phyloP scores from a whole-genome alignment of 768 basidiomycete genomes.

The Xerocomellus chrysenteron region DNA sequence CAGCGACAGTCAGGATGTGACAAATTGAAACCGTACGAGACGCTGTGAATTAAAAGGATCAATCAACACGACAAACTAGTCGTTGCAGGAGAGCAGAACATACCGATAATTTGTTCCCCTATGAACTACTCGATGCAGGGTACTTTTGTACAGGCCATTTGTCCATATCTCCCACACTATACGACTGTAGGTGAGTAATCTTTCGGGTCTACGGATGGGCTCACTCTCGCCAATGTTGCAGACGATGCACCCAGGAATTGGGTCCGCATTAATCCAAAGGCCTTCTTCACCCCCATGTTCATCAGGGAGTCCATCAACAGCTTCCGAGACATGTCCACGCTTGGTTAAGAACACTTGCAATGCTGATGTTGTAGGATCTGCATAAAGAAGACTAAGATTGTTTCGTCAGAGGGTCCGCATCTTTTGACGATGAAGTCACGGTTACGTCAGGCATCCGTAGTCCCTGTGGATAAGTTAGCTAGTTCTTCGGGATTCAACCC shows the following conservation, averaged over 20 bases:
- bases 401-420: slow-evolving; percentile 6
- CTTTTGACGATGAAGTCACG: background rate
- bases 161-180: slow-evolving; percentile 94
- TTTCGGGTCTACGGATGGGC: slow-evolving; percentile 22
- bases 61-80: slow-evolving; percentile 6
- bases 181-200: background rate
- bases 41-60: slow-evolving; percentile 36
- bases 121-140: slow-evolving; percentile 89
- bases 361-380: slow-evolving; percentile 77
- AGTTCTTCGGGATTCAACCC: background rate
- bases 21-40: slow-evolving; percentile 56
- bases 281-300: slow-evolving; percentile 61
- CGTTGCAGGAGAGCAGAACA: slow-evolving; percentile 1
- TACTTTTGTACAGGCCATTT: slow-evolving; percentile 82
- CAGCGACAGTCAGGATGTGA: background rate
- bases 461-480: slow-evolving; percentile 49
- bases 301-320: slow-evolving; percentile 39
- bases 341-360: slow-evolving; percentile 75
- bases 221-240: slow-evolving; percentile 92
- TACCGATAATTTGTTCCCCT: slow-evolving; percentile 64
- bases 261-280: slow-evolving; percentile 82
- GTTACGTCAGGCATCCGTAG: slow-evolving; percentile 88
- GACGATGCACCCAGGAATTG: slow-evolving; percentile 78
- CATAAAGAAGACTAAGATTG: slow-evolving; percentile 70
- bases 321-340: slow-evolving; percentile 33